Conservation (phyloP, 495 filamentous ascomycete species). For the Trichoderma gamsii region DNA sequence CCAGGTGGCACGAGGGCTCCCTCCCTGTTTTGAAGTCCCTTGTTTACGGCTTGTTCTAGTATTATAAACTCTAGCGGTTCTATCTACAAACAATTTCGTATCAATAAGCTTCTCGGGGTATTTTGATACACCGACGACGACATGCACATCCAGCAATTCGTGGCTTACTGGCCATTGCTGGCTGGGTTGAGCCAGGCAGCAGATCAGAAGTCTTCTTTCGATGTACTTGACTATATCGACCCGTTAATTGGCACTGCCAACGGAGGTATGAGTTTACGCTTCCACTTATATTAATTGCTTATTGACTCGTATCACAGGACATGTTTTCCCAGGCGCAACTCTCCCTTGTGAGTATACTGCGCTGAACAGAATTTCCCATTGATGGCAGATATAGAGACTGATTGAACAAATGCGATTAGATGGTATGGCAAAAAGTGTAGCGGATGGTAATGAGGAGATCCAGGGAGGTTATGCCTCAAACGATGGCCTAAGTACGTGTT, state of each 20-base stretch:
- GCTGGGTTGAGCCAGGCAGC: slow-evolving; percentile 1
- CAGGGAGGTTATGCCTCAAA: slow-evolving; percentile 54
- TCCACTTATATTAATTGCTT: too few relatives aligned
- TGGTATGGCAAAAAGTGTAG: slow-evolving; percentile 62
- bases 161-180: slow-evolving; percentile 2
- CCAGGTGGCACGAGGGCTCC: background rate
- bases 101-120: background rate
- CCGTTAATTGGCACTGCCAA: slow-evolving; percentile 9
- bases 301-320: background rate
- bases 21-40: background rate
- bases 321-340: slow-evolving; percentile 53
- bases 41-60: background rate
- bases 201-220: background rate
- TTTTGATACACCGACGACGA: background rate
- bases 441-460: slow-evolving; percentile 57
- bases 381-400: background rate
- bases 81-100: background rate
- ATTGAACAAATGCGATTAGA: background rate
- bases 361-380: background rate
- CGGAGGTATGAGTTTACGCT: background rate
- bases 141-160: background rate
- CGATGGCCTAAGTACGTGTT: background rate
- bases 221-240: slow-evolving; percentile 2
- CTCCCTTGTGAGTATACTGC: slow-evolving; percentile 45
- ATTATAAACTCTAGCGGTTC: background rate